These are phyloP conservation scores for Tricholoma saponaceum DNA, from an alignment of 768 basidiomycete species.

Conservation along the genomic window DNA sequence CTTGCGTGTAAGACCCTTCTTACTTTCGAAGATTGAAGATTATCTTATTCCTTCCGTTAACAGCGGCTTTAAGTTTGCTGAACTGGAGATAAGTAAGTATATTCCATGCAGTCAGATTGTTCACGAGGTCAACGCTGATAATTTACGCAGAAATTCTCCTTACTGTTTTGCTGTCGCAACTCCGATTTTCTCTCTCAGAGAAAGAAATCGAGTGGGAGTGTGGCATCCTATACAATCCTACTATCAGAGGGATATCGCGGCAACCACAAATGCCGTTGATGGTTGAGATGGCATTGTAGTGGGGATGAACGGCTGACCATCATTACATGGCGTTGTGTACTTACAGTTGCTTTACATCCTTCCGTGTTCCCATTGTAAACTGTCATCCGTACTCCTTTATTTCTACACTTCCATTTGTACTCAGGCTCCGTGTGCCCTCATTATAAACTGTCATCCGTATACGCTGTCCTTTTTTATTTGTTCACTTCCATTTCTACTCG, in stretches of 20 bases:
- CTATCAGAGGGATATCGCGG: background rate
- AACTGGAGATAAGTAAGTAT: background rate
- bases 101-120: background rate
- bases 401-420: too few species aligned
- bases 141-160: background rate
- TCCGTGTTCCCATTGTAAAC: too few species aligned
- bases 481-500: too few species aligned
- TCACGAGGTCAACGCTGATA: background rate
- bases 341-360: too few species aligned
- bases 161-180: background rate
- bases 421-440: too few species aligned
- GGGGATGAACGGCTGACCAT: background rate
- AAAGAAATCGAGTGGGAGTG: background rate
- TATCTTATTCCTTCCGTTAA: background rate
- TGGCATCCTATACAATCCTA: background rate
- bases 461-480: too few species aligned
- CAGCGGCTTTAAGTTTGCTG: background rate
- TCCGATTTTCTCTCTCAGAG: background rate
- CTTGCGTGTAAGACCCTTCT: too few species aligned
- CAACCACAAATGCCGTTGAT: background rate
- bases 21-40: too few species aligned
- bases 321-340: background rate
- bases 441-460: too few species aligned
- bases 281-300: background rate
- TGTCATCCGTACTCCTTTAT: too few species aligned